phyloP scores from a whole-genome alignment of 495 filamentous ascomycete species.

The Penicillium arizonense region DNA sequence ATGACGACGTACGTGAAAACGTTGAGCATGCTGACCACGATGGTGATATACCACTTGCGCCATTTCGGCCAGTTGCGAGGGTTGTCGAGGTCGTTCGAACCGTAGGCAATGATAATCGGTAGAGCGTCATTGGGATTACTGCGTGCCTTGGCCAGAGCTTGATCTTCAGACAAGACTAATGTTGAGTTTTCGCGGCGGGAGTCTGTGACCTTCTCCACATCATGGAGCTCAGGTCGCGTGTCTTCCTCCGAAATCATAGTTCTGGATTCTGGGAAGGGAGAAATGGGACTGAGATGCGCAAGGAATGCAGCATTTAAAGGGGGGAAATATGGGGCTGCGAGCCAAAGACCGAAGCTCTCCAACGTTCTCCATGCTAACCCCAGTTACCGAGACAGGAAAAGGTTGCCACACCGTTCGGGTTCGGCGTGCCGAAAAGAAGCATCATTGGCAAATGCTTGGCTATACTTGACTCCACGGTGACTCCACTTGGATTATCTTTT shows the following conservation, averaged over 20 bases:
- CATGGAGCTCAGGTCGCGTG: background rate
- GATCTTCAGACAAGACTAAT: conserved; percentile 24
- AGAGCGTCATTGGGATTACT: conserved; percentile 24
- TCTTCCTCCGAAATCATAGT: conserved; percentile 2
- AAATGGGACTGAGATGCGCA: background rate
- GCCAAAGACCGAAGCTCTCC: background rate
- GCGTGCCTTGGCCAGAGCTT: conserved; percentile 28
- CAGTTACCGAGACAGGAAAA: conserved; percentile 4
- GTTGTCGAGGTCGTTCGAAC: conserved; percentile 36
- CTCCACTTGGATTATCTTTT: conserved; percentile 13
- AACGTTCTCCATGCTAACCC: conserved; percentile 10
- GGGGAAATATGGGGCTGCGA: background rate
- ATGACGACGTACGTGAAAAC: conserved; percentile 38
- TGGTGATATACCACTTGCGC: conserved; percentile 49
- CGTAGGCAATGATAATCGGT: conserved; percentile 35
- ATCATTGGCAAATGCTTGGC: conserved; percentile 18
- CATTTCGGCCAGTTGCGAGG: conserved; percentile 47
- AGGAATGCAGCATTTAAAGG: background rate
- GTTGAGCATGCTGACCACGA: conserved; percentile 36
- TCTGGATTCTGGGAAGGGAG: background rate
- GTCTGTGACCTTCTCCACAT: conserved; percentile 15
- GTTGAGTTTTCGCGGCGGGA: conserved; percentile 11
- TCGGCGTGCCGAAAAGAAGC: conserved; percentile 22
- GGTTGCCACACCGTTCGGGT: conserved; percentile 5
- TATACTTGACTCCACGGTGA: conserved; percentile 2